A percentile compares a stretch with the other conserved stretches of the same genome.
These are phyloP conservation scores for Nelumbo lutea DNA, from an alignment of 164 flowering plant species.

Conservation along the genomic window DNA sequence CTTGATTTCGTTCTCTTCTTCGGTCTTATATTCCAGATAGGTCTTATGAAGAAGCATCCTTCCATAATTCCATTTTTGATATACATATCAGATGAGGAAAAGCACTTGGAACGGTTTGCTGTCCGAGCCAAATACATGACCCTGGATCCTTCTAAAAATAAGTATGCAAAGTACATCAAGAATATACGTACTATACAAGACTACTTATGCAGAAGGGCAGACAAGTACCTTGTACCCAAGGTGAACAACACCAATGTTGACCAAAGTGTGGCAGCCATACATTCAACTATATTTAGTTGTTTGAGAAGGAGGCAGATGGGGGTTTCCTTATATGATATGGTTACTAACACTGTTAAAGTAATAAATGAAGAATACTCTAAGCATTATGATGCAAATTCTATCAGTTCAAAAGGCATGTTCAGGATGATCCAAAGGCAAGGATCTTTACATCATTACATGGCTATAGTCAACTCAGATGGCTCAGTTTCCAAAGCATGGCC, in stretches of 20 bases:
- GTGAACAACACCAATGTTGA: constrained; percentile 85
- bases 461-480: constrained; percentile 69
- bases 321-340: constrained; percentile 55
- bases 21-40: constrained; percentile 44
- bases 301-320: constrained; percentile 62
- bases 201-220: constrained; percentile 70
- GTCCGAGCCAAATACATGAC: constrained; percentile 92
- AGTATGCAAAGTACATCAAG: constrained; percentile 73
- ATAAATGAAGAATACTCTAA: constrained; percentile 67
- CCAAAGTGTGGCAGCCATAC: constrained; percentile 78
- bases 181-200: constrained; percentile 82
- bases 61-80: constrained; percentile 81
- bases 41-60: constrained; percentile 90
- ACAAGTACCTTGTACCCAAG: constrained; percentile 81
- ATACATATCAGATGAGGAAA: constrained; percentile 73
- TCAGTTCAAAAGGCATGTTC: constrained; percentile 79
- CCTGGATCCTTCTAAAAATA: constrained; percentile 78
- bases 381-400: constrained; percentile 64
- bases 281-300: constrained; percentile 81
- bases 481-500: constrained; percentile 88
- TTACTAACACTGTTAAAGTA: constrained; percentile 53
- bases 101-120: constrained; percentile 81
- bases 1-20: too few species aligned
- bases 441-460: constrained; percentile 65
- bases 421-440: constrained; percentile 74